These are phyloP conservation scores for Tuber borchii DNA, from an alignment of 495 filamentous ascomycete species.

Conservation along the genomic window DNA sequence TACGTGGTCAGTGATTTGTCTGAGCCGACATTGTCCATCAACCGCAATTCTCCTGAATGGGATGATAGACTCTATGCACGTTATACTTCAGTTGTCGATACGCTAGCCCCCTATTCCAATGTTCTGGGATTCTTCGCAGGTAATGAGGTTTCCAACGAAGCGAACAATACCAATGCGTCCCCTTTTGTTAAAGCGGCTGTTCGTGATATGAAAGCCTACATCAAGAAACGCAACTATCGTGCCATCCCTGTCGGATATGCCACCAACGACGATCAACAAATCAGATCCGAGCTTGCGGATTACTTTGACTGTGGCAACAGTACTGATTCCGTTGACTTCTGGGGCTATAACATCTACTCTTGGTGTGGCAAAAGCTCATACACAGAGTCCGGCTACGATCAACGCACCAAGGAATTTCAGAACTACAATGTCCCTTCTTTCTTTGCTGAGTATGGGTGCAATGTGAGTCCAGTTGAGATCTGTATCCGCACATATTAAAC, in stretches of 20 bases:
- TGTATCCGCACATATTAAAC: not conserved
- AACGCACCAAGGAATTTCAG: slow-evolving; percentile 71
- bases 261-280: slow-evolving; percentile 78
- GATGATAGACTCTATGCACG: slow-evolving; percentile 63
- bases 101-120: slow-evolving; percentile 71
- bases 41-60: slow-evolving; percentile 71
- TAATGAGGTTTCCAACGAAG: slow-evolving; percentile 87
- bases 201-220: slow-evolving; percentile 89
- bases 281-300: slow-evolving; percentile 68
- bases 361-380: slow-evolving; percentile 87
- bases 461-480: slow-evolving; percentile 43
- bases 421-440: slow-evolving; percentile 88
- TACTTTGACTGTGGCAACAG: slow-evolving; percentile 84
- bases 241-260: slow-evolving; percentile 89
- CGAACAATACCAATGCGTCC: slow-evolving; percentile 72
- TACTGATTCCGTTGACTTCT: slow-evolving; percentile 73
- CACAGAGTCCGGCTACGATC: slow-evolving; percentile 65
- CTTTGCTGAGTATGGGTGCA: slow-evolving; percentile 98
- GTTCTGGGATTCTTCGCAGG: slow-evolving; percentile 93
- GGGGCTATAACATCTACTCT: slow-evolving; percentile 98
- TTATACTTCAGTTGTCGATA: slow-evolving; percentile 79
- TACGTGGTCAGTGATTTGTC: slow-evolving; percentile 89
- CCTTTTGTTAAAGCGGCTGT: slow-evolving; percentile 95
- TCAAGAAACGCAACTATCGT: slow-evolving; percentile 68
- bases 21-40: slow-evolving; percentile 72